Conservation (phyloP, 1,284 basidiomycete species). For the Apiotrichum laibachii region DNA sequence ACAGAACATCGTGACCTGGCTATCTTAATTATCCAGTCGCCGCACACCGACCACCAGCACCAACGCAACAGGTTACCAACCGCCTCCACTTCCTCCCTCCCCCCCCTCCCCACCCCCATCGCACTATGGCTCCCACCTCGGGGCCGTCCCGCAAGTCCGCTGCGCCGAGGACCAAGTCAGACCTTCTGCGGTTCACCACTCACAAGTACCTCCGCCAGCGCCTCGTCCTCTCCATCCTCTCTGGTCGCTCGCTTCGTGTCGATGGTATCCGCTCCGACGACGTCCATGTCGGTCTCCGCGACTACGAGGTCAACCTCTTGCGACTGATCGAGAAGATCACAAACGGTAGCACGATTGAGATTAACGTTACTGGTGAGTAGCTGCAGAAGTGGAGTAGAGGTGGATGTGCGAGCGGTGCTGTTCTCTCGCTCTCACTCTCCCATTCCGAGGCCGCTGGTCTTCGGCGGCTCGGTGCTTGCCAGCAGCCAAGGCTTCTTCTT, state of each 20-base stretch:
- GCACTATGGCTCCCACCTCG: background rate
- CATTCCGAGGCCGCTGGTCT: no score
- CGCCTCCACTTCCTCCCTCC: background rate
- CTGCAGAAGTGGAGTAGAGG: no score
- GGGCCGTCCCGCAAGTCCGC: slow-evolving; percentile 8
- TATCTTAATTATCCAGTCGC: no score
- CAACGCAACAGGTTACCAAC: no score
- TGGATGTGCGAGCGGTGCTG: no score
- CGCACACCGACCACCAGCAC: no score
- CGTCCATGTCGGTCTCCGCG: slow-evolving; percentile 90
- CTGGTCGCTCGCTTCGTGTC: slow-evolving; percentile 80
- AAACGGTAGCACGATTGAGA: slow-evolving; percentile 93
- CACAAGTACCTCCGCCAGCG: slow-evolving; percentile 82
- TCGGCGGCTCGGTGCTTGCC: no score
- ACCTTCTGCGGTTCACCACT: slow-evolving; percentile 61
- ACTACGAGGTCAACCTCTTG: slow-evolving; percentile 90
- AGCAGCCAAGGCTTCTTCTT: background rate
- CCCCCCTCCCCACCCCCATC: background rate
- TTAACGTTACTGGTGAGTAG: slow-evolving; percentile 81
- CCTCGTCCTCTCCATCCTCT: slow-evolving; percentile 80
- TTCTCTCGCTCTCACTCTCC: no score
- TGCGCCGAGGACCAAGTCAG: slow-evolving; percentile 19
- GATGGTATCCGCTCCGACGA: slow-evolving; percentile 88
- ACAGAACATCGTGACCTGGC: no score
- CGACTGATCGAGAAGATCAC: slow-evolving; percentile 87